A percentile compares a stretch with the other conserved stretches of the same genome.
These are phyloP conservation scores for Ceratocystis colombiana DNA, from an alignment of 2,329 filamentous ascomycete genomes.

Conservation along the genomic window DNA sequence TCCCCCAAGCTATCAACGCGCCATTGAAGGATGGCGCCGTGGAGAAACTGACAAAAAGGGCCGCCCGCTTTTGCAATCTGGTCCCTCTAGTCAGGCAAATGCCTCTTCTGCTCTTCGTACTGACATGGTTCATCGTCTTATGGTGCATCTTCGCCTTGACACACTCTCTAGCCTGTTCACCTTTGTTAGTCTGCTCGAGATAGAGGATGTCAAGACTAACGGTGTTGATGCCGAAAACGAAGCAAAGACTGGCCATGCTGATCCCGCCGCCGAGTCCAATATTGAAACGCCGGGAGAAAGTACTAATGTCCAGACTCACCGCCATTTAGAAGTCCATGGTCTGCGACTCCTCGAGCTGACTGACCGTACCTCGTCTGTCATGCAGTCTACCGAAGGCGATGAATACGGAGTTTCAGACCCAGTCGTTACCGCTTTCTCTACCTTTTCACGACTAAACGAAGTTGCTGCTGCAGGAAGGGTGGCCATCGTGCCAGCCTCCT, in stretches of 20 bases:
- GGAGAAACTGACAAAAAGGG: constrained; percentile 81
- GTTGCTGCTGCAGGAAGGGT: constrained; percentile 74
- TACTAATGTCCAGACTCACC: constrained; percentile 11
- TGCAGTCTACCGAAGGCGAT: constrained; percentile 78
- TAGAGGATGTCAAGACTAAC: constrained; percentile 26
- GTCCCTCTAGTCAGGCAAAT: constrained; percentile 27
- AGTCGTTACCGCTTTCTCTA: constrained; percentile 81
- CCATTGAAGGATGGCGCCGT: constrained; percentile 51
- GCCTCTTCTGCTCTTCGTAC: constrained; percentile 23
- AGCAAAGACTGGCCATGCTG: not conserved
- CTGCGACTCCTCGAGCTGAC: constrained; percentile 79
- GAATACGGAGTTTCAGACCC: constrained; percentile 57
- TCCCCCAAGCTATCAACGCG: constrained; percentile 51
- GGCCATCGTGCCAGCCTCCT: constrained; percentile 64
- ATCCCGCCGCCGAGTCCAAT: not conserved
- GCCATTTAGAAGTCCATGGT: constrained; percentile 63
- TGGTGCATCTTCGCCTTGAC: constrained; percentile 76
- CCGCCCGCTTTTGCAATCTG: constrained; percentile 35
- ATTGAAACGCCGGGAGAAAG: constrained; percentile 17
- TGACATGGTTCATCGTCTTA: constrained; percentile 47
- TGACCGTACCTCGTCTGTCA: constrained; percentile 87
- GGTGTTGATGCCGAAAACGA: constrained; percentile 26
- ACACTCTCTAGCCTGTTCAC: constrained; percentile 73
- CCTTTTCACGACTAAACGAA: constrained; percentile 75
- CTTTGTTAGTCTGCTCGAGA: constrained; percentile 63